A percentile compares a stretch with the other conserved stretches of the same genome.
Conservation (phyloP, 1,284 basidiomycete species). For the Trichosporon sp. region DNA sequence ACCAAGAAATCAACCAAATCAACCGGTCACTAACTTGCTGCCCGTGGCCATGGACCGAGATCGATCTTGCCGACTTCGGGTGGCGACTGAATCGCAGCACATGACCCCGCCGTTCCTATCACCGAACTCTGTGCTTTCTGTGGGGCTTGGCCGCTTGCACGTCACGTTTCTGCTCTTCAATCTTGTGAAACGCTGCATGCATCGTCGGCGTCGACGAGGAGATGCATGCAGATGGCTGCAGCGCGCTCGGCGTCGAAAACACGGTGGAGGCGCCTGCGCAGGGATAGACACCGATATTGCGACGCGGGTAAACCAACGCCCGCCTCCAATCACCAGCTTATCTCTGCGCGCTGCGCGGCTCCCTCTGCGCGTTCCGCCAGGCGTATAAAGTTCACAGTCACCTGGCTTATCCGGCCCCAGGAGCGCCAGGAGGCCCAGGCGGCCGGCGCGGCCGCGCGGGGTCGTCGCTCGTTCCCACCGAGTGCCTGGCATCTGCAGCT, state of each 20-base stretch:
- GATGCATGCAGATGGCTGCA: not conserved
- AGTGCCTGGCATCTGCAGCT: not conserved
- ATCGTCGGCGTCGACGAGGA: not conserved
- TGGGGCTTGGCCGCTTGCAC: not conserved
- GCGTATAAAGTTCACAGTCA: not conserved
- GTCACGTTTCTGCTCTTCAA: not conserved
- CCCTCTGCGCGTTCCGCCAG: not conserved
- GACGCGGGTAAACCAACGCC: not conserved
- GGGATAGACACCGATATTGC: not conserved
- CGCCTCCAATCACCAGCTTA: not conserved
- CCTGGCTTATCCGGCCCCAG: not conserved
- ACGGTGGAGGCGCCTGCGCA: not conserved
- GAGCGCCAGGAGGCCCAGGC: too few species aligned
- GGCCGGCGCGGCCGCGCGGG: too few species aligned
- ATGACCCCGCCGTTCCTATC: not conserved
- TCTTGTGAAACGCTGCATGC: not conserved
- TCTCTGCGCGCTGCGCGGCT: not conserved
- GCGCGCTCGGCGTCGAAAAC: not conserved
- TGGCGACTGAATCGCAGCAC: not conserved
- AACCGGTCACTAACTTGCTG: not conserved
- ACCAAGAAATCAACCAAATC: too few species aligned
- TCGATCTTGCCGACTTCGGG: not conserved
- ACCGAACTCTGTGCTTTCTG: not conserved
- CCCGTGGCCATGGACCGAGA: not conserved
- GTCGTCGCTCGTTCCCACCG: not conserved